Evolutionary conservation across 192 early-diverging fungal species (phyloP).

Genomic region (Coemansia sp.): DNA sequence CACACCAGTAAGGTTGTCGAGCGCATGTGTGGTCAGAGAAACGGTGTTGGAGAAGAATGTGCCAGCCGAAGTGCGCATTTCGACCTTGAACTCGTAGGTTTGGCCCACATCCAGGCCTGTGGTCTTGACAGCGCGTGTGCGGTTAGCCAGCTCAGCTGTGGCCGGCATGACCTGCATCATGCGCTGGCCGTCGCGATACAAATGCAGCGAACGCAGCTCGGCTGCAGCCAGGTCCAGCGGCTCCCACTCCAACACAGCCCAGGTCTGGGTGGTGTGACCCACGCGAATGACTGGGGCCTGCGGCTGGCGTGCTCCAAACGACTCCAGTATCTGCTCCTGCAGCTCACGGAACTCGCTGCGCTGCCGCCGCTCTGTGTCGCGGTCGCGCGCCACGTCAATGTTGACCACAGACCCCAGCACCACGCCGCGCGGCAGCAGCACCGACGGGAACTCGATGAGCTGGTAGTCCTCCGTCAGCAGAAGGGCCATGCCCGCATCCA

Average conservation of each 20-base stretch:
- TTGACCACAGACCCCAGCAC: conserved; percentile 94
- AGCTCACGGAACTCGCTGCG: conserved; percentile 79
- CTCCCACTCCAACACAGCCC: conserved; percentile 89
- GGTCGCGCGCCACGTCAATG: conserved; percentile 89
- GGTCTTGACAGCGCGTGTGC: conserved; percentile 62
- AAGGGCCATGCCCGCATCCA: conserved; percentile 88
- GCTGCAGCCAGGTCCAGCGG: conserved; percentile 79
- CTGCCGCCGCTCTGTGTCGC: conserved; percentile 78
- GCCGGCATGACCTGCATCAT: conserved; percentile 62
- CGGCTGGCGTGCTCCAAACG: conserved; percentile 78
- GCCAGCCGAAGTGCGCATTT: conserved; percentile 91
- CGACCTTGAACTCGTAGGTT: conserved; percentile 87
- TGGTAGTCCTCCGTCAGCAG: conserved; percentile 97
- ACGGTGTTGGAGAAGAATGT: conserved; percentile 75
- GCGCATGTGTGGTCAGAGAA: conserved; percentile 76
- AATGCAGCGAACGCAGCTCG: conserved; percentile 80
- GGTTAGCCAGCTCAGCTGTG: conserved; percentile 33
- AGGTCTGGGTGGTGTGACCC: conserved; percentile 80
- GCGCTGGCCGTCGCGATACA: conserved; percentile 87
- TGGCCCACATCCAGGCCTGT: conserved; percentile 88
- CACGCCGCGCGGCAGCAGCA: conserved; percentile 92
- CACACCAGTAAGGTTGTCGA: conserved; percentile 98
- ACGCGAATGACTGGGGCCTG: conserved; percentile 75
- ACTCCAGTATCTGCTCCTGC: conserved; percentile 79
- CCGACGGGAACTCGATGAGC: conserved; percentile 96